Conservation (phyloP, 352 stramenopile genomes). For the Phytopythium boreale region DNA sequence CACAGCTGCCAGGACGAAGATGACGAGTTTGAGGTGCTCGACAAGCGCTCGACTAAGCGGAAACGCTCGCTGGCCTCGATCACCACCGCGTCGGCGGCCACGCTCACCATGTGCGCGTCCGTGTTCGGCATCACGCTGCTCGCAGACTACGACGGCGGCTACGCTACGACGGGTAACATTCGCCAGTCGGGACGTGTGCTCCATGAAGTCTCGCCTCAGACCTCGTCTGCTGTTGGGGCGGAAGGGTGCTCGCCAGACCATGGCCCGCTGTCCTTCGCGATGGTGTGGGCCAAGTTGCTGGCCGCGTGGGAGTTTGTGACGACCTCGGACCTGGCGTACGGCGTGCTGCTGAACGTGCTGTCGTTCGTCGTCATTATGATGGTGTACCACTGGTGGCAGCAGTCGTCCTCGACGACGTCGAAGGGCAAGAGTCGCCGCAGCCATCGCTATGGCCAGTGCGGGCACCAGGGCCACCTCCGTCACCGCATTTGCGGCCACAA, state of each 20-base stretch:
- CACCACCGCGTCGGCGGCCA: slow-evolving; percentile 49
- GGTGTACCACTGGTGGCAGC: slow-evolving; percentile 61
- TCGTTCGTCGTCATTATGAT: slow-evolving; percentile 65
- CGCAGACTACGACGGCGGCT: slow-evolving; percentile 46
- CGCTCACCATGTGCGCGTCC: slow-evolving; percentile 63
- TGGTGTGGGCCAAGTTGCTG: slow-evolving; percentile 28
- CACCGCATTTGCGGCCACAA: background rate
- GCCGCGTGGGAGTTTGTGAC: slow-evolving; percentile 51
- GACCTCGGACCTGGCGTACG: slow-evolving; percentile 60
- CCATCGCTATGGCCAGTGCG: background rate
- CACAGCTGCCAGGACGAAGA: slow-evolving; percentile 20
- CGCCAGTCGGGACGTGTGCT: slow-evolving; percentile 56
- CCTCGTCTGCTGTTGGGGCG: slow-evolving; percentile 28
- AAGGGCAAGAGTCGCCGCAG: background rate
- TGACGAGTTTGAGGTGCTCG: slow-evolving; percentile 16
- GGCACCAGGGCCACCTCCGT: background rate
- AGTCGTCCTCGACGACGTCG: slow-evolving; percentile 11
- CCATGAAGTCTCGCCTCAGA: slow-evolving; percentile 38
- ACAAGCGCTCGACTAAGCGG: slow-evolving; percentile 18
- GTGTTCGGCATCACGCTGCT: slow-evolving; percentile 80
- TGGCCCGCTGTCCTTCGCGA: slow-evolving; percentile 23
- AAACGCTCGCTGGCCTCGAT: slow-evolving; percentile 32
- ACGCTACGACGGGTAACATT: slow-evolving; percentile 33
- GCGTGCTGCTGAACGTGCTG: slow-evolving; percentile 67
- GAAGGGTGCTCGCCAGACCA: slow-evolving; percentile 21